phyloP scores from a whole-genome alignment of 495 filamentous ascomycete species.

The Pseudevernia furfuracea region DNA sequence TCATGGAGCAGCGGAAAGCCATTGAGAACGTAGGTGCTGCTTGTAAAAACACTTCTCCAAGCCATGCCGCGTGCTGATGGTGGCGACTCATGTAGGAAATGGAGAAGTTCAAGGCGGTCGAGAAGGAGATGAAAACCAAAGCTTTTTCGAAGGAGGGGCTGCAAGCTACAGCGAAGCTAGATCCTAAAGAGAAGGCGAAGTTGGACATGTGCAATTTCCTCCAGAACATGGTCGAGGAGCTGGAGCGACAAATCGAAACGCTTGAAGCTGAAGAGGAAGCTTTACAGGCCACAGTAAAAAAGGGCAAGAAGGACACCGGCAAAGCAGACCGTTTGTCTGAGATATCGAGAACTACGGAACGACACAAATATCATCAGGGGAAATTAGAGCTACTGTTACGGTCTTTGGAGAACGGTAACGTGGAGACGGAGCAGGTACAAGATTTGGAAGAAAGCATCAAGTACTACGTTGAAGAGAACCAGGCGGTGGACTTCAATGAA shows the following conservation, averaged over 20 bases:
- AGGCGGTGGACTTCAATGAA: conserved; percentile 79
- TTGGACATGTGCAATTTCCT: conserved; percentile 78
- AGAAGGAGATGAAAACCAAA: conserved; percentile 99
- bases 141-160: conserved; percentile 97
- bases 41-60: neutral
- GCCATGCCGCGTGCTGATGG: conserved; percentile 18
- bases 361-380: conserved; percentile 91
- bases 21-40: conserved; percentile 76
- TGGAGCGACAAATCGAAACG: conserved; percentile 85
- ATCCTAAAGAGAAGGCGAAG: conserved; percentile 92
- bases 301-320: conserved; percentile 73
- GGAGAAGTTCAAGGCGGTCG: conserved; percentile 99
- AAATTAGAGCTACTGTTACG: conserved; percentile 88
- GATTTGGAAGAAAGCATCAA: conserved; percentile 85
- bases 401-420: conserved; percentile 82
- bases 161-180: conserved; percentile 79
- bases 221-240: conserved; percentile 78
- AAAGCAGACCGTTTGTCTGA: conserved; percentile 83
- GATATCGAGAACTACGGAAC: conserved; percentile 74
- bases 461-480: conserved; percentile 89
- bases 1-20: conserved; percentile 84
- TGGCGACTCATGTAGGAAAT: conserved; percentile 66
- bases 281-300: conserved; percentile 84
- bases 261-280: conserved; percentile 86
- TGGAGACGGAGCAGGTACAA: conserved; percentile 76